A percentile compares a stretch with the other conserved stretches of the same genome.
These are phyloP conservation scores for Sporobolomyces pararoseus DNA, from an alignment of 768 basidiomycete genomes.

Conservation along the genomic window DNA sequence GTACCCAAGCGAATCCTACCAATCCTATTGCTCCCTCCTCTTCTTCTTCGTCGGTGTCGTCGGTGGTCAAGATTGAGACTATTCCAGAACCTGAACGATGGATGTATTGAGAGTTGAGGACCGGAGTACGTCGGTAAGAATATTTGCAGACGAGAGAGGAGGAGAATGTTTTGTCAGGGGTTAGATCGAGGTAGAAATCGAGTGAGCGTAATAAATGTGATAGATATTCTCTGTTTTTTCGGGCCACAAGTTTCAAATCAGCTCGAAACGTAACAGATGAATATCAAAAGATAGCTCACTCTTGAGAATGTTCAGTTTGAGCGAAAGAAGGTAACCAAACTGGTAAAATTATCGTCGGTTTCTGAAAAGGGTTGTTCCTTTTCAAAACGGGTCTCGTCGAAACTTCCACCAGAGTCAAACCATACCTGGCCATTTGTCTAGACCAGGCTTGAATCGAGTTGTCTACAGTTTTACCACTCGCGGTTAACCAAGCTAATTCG, in stretches of 20 bases:
- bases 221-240: constrained; percentile 29
- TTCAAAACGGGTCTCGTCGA: constrained; percentile 19
- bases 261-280: constrained; percentile 43
- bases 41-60: constrained; percentile 51
- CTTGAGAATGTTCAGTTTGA: constrained; percentile 48
- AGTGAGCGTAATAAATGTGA: constrained; percentile 21
- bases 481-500: constrained; percentile 94
- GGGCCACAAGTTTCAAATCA: too few relatives aligned
- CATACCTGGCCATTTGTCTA: constrained; percentile 77
- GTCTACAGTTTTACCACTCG: constrained; percentile 85
- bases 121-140: constrained; percentile 72
- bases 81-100: constrained; percentile 86
- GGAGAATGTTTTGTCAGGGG: constrained; percentile 44
- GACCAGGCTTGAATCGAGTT: constrained; percentile 78
- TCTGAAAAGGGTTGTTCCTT: constrained; percentile 82
- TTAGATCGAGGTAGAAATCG: constrained; percentile 47
- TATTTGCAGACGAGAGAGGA: constrained; percentile 69
- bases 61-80: constrained; percentile 69
- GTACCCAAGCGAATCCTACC: constrained; percentile 32
- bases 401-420: constrained; percentile 78
- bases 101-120: constrained; percentile 84
- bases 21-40: constrained; percentile 55
- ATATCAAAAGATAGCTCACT: constrained; percentile 72
- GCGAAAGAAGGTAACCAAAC: constrained; percentile 62
- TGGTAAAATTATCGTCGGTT: constrained; percentile 78